Percentiles rank a stretch among this genome's conserved stretches.
These are phyloP conservation scores for Arthrobotrys megalospora DNA, from an alignment of 2,329 filamentous ascomycete species.

Conservation along the genomic window DNA sequence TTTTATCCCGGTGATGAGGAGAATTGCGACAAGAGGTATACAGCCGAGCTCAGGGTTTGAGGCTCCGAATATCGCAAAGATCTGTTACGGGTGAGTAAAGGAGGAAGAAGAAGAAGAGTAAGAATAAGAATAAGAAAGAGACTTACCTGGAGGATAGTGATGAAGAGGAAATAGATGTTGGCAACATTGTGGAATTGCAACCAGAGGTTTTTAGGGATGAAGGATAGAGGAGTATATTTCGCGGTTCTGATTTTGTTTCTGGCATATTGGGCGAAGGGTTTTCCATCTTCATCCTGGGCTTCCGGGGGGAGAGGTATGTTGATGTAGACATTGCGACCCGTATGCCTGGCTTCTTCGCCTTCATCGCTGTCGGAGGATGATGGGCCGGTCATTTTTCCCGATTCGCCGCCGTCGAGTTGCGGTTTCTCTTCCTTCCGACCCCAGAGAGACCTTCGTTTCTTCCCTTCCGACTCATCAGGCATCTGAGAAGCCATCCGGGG, in stretches of 20 bases:
- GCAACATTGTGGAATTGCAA: slow-evolving; percentile 99
- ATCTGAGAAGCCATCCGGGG: slow-evolving; percentile 55
- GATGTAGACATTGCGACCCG: slow-evolving; percentile 80
- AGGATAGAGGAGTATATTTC: slow-evolving; percentile 96
- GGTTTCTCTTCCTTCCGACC: slow-evolving; percentile 49
- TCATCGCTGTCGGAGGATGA: slow-evolving; percentile 53
- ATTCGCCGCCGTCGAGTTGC: slow-evolving; percentile 43
- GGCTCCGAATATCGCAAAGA: slow-evolving; percentile 95
- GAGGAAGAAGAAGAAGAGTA: slow-evolving; percentile 26
- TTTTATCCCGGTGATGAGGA: slow-evolving; percentile 89
- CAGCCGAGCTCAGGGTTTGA: slow-evolving; percentile 90
- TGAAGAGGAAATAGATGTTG: slow-evolving; percentile 97
- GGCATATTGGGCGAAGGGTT: slow-evolving; percentile 78
- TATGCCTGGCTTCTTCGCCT: slow-evolving; percentile 34
- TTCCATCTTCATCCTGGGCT: slow-evolving; percentile 84
- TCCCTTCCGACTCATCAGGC: slow-evolving; percentile 41
- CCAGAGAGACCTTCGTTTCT: slow-evolving; percentile 56
- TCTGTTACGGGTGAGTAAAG: slow-evolving; percentile 72
- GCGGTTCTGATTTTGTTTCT: slow-evolving; percentile 98
- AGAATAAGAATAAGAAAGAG: slow-evolving; percentile 9
- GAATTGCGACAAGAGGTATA: slow-evolving; percentile 92
- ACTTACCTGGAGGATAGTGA: slow-evolving; percentile 93
- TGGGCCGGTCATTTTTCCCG: slow-evolving; percentile 49
- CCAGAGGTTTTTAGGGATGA: slow-evolving; percentile 96
- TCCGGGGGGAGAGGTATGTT: slow-evolving; percentile 84